These are phyloP conservation scores for Pseudognaphalium luteoalbum DNA, from an alignment of 129 eudicot genomes.

Conservation along the genomic window DNA sequence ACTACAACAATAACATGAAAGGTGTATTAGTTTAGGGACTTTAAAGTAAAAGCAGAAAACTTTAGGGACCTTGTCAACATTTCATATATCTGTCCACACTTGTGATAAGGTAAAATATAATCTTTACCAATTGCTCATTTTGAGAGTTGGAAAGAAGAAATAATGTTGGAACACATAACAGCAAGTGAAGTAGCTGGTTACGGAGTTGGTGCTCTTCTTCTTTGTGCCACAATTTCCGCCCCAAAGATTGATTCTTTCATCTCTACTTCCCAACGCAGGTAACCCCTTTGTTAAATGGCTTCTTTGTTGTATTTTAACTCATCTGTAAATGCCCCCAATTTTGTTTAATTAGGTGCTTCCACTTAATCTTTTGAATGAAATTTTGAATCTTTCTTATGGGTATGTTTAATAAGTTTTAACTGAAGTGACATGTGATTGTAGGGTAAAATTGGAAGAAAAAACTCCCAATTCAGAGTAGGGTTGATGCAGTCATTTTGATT, in stretches of 20 bases:
- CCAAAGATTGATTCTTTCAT: constrained; percentile 74
- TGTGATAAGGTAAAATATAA: constrained; percentile 23
- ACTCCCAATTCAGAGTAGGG: constrained; percentile 1
- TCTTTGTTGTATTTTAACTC: background rate
- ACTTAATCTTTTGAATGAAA: constrained; percentile 1
- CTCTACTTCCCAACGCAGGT: constrained; percentile 92
- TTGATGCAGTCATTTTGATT: background rate
- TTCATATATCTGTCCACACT: background rate
- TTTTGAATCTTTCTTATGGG: background rate
- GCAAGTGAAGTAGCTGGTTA: constrained; percentile 87
- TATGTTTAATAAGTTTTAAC: background rate
- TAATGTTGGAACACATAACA: constrained; percentile 73
- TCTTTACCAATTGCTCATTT: background rate
- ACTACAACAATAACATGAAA: background rate
- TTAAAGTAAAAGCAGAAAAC: background rate
- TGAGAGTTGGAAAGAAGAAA: background rate
- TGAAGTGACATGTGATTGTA: background rate
- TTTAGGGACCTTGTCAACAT: background rate
- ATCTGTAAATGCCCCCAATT: background rate
- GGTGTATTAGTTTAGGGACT: constrained; percentile 12
- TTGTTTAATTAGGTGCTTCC: background rate
- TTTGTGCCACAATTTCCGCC: constrained; percentile 82
- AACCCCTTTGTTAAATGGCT: background rate
- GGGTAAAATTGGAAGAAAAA: background rate
- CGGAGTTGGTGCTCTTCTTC: constrained; percentile 76